Conservation (phyloP, 1,139 yeast genomes). For the Geotrichum citri-aurantii region DNA sequence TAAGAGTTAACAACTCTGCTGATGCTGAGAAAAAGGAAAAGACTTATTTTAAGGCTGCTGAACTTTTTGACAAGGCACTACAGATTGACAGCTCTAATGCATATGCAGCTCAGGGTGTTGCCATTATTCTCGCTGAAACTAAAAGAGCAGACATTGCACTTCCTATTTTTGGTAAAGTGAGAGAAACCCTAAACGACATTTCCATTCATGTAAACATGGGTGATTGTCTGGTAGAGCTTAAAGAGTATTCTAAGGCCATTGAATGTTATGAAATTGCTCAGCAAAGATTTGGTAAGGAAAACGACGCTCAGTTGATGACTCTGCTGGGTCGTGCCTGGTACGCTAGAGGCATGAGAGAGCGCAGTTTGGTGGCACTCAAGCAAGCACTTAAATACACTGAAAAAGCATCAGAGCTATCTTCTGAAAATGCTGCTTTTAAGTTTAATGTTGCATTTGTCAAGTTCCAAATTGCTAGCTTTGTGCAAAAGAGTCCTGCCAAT, state of each 20-base stretch:
- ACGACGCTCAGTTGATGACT: constrained; percentile 60
- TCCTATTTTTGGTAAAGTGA: constrained; percentile 79
- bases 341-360: constrained; percentile 68
- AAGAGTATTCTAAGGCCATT: constrained; percentile 78
- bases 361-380: constrained; percentile 52
- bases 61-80: constrained; percentile 80
- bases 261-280: constrained; percentile 83
- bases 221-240: constrained; percentile 76
- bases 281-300: constrained; percentile 56
- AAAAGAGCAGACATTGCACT: constrained; percentile 71
- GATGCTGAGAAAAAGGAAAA: constrained; percentile 65
- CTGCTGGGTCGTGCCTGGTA: constrained; percentile 89
- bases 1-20: constrained; percentile 47
- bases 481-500: constrained; percentile 56
- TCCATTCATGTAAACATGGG: constrained; percentile 83
- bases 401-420: constrained; percentile 47
- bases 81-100: constrained; percentile 80
- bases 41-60: constrained; percentile 82
- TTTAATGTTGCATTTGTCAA: constrained; percentile 83
- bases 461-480: constrained; percentile 79
- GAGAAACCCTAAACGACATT: constrained; percentile 83
- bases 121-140: constrained; percentile 86
- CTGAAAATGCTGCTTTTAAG: constrained; percentile 44
- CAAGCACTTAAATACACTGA: constrained; percentile 60
- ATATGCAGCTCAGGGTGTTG: constrained; percentile 97